Evolutionary conservation across 495 filamentous ascomycete genomes (phyloP).

Genomic region (Chaetomium cochliodes): DNA sequence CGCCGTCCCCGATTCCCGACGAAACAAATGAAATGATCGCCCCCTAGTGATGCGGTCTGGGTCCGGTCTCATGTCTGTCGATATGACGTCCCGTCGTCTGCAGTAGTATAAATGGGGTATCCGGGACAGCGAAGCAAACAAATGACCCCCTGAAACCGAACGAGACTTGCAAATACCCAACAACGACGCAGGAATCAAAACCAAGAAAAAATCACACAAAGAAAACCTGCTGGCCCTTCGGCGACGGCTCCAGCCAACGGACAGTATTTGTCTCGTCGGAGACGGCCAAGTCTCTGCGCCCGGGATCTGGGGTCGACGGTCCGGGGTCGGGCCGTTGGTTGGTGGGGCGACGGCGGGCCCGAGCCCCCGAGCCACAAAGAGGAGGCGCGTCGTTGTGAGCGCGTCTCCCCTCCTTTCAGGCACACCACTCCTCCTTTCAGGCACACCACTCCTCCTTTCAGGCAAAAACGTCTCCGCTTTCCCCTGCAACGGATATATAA

Average conservation of each 20-base stretch:
- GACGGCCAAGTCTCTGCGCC: background rate
- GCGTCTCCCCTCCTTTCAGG: background rate
- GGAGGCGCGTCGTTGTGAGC: background rate
- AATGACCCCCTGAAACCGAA: background rate
- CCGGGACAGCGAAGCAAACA: background rate
- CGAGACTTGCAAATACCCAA: background rate
- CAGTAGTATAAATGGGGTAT: background rate
- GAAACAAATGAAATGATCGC: too few species aligned
- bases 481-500: background rate
- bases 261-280: slow-evolving; percentile 2
- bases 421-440: background rate
- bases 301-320: background rate
- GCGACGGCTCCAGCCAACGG: background rate
- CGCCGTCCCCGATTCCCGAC: too few species aligned
- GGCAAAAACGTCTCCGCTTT: background rate
- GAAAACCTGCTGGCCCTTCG: background rate
- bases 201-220: background rate
- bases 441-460: background rate
- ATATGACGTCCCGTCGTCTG: background rate
- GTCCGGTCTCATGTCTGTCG: background rate
- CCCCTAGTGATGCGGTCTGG: too few species aligned
- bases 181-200: background rate
- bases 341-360: slow-evolving; percentile 1
- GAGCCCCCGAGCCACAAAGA: background rate
- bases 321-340: background rate